Percentiles rank a stretch among this genome's conserved stretches.
phyloP scores from a whole-genome alignment of 2,329 filamentous ascomycete genomes.

The Fusarium subtropicale region DNA sequence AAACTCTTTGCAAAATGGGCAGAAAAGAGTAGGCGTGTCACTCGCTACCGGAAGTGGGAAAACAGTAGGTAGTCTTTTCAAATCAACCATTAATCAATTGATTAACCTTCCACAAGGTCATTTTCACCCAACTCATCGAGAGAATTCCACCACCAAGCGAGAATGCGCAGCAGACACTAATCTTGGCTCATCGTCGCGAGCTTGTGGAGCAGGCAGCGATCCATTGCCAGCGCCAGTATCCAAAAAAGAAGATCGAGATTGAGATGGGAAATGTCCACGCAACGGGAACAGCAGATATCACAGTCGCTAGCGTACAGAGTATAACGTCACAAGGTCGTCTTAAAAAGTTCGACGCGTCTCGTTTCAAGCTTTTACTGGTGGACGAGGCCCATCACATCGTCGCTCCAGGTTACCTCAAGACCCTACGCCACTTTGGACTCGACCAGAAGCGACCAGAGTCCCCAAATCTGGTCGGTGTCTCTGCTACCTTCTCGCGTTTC shows the following conservation, averaged over 20 bases:
- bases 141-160: slow-evolving; percentile 69
- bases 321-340: slow-evolving; percentile 81
- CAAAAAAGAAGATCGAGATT: slow-evolving; percentile 82
- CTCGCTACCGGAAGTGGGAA: slow-evolving; percentile 91
- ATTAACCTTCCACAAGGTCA: slow-evolving; percentile 68
- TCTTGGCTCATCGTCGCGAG: slow-evolving; percentile 91
- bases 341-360: slow-evolving; percentile 80
- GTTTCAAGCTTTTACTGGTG: slow-evolving; percentile 91
- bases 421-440: slow-evolving; percentile 83
- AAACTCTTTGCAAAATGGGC: slow-evolving; percentile 73
- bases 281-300: slow-evolving; percentile 87
- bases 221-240: slow-evolving; percentile 86
- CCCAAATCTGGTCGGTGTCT: slow-evolving; percentile 87
- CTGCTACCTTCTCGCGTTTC: slow-evolving; percentile 80
- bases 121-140: slow-evolving; percentile 95
- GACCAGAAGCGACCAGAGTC: slow-evolving; percentile 56
- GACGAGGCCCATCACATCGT: slow-evolving; percentile 99
- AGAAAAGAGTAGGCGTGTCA: slow-evolving; percentile 85
- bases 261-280: slow-evolving; percentile 88
- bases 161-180: slow-evolving; percentile 78
- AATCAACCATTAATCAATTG: not conserved
- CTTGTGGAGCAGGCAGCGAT: slow-evolving; percentile 92
- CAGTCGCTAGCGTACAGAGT: slow-evolving; percentile 89
- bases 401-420: slow-evolving; percentile 79
- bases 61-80: slow-evolving; percentile 67